Evolutionary conservation across 75 land plant genomes (phyloP).

Genomic region (Pinus tabuliformis): DNA sequence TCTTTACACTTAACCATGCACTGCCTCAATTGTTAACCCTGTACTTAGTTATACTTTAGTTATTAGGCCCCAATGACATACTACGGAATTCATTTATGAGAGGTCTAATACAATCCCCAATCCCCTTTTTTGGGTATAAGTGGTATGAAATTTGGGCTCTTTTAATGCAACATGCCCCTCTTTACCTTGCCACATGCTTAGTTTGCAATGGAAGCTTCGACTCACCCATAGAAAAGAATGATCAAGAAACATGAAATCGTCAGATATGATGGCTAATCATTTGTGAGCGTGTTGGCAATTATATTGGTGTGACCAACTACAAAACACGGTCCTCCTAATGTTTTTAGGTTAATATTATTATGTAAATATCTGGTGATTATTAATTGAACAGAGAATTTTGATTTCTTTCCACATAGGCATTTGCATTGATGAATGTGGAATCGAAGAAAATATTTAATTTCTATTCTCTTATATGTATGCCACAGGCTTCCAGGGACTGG

Average conservation of each 20-base stretch:
- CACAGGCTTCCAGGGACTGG: slow-evolving; percentile 83
- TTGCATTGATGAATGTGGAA: neutral
- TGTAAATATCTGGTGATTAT: neutral
- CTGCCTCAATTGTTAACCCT: too few relatives aligned
- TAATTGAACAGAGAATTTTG: neutral
- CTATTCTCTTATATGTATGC: neutral
- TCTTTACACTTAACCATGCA: neutral
- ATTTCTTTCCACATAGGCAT: neutral
- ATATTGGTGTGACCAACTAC: neutral
- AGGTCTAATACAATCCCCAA: neutral
- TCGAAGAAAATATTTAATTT: neutral
- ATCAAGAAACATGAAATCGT: neutral
- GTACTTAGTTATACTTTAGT: too few relatives aligned
- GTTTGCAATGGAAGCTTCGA: neutral
- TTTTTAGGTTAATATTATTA: neutral
- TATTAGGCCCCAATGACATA: too few relatives aligned
- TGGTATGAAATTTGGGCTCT: neutral
- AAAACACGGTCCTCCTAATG: neutral
- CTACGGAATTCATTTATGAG: neutral
- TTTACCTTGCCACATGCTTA: neutral
- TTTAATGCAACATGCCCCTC: neutral
- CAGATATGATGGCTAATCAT: neutral
- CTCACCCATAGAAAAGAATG: neutral
- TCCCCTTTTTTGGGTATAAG: neutral
- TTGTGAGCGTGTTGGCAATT: neutral